Conservation (phyloP, 306 rosid genomes). For the Potentilla sterilis region DNA sequence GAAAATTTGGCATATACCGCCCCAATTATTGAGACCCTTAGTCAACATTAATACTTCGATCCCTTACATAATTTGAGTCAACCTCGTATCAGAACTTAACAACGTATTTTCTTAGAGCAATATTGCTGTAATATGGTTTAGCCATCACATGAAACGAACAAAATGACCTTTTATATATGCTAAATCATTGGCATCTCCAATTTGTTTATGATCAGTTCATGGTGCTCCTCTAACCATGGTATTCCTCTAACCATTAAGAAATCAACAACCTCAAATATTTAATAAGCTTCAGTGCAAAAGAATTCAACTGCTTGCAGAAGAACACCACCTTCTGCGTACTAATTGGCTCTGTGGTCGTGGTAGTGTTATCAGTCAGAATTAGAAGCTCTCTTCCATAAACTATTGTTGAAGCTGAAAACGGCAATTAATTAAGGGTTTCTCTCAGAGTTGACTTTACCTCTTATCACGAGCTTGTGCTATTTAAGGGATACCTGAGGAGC, state of each 20-base stretch:
- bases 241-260: background rate
- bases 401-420: background rate
- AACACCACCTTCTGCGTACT: background rate
- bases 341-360: background rate
- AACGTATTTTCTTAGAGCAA: too few relatives aligned
- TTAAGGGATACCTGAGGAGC: background rate
- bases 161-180: background rate
- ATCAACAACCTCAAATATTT: background rate
- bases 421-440: background rate
- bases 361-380: background rate
- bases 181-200: background rate
- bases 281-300: background rate
- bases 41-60: too few relatives aligned
- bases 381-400: too few relatives aligned
- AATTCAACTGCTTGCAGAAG: background rate
- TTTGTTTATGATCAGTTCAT: background rate
- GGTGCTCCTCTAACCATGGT: background rate
- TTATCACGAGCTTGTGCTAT: background rate
- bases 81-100: too few relatives aligned
- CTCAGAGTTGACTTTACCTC: background rate
- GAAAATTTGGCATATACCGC: too few relatives aligned
- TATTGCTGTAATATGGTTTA: too few relatives aligned
- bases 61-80: too few relatives aligned
- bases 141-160: background rate
- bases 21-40: too few relatives aligned